phyloP scores from a whole-genome alignment of 164 flowering plant genomes.

The Vitis amurensis region DNA sequence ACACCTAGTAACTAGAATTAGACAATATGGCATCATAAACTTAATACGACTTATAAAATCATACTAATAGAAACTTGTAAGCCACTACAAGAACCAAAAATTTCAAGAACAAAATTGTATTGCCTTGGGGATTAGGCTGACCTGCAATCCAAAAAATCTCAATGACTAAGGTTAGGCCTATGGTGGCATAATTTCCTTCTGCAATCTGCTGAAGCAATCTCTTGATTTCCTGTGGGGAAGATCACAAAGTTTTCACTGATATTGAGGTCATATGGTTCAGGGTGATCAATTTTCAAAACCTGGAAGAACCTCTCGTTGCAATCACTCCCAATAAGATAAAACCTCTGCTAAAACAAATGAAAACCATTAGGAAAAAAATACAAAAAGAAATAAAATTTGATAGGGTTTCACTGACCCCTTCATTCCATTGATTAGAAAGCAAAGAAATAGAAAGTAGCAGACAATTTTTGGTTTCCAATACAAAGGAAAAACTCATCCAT shows the following conservation, averaged over 20 bases:
- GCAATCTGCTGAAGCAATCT: conserved; percentile 80
- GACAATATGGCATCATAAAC: conserved; percentile 90
- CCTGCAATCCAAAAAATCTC: conserved; percentile 94
- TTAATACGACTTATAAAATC: conserved; percentile 71
- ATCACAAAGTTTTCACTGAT: conserved; percentile 95
- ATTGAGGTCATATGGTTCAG: conserved; percentile 86
- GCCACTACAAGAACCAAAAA: not conserved
- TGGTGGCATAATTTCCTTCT: conserved; percentile 93
- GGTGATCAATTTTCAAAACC: conserved; percentile 88
- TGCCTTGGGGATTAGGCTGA: conserved; percentile 18
- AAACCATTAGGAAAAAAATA: too few species aligned
- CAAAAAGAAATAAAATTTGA: too few species aligned
- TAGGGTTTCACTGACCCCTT: too few species aligned
- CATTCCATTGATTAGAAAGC: too few species aligned
- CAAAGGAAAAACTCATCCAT: too few species aligned
- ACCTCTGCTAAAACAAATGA: too few species aligned
- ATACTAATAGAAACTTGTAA: not conserved
- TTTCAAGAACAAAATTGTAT: not conserved
- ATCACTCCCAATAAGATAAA: conserved; percentile 68
- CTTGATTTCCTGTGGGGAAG: conserved; percentile 77
- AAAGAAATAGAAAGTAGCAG: too few species aligned
- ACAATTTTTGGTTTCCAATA: too few species aligned
- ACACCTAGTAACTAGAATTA: conserved; percentile 86
- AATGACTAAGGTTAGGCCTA: conserved; percentile 68
- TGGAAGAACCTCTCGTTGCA: conserved; percentile 70